Percentiles rank a stretch among this genome's conserved stretches.
Evolutionary conservation across 805 yeast species (phyloP).

Genomic region (Tetrapisispora namnaoensis): DNA sequence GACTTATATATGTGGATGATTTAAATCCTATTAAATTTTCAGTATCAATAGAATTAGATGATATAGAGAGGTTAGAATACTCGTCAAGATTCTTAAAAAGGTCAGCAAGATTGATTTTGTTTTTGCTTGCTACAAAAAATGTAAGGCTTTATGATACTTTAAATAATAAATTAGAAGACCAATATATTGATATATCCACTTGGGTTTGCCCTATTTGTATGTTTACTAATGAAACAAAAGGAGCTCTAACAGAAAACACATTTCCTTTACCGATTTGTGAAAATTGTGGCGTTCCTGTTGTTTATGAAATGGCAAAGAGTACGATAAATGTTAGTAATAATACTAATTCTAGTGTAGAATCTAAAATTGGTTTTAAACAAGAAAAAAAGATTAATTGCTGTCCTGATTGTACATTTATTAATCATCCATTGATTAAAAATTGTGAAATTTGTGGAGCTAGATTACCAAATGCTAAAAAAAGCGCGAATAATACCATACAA

Average conservation of each 20-base stretch:
- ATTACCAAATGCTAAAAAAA: slow-evolving; percentile 22
- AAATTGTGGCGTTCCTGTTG: slow-evolving; percentile 53
- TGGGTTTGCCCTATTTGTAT: slow-evolving; percentile 90
- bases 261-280: slow-evolving; percentile 38
- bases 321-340: slow-evolving; percentile 16
- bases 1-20: slow-evolving; percentile 67
- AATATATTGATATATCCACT: neutral
- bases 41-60: slow-evolving; percentile 37
- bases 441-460: slow-evolving; percentile 85
- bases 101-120: slow-evolving; percentile 63
- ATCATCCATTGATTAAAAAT: slow-evolving; percentile 63
- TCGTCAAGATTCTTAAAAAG: slow-evolving; percentile 56
- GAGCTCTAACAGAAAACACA: slow-evolving; percentile 7
- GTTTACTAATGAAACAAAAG: slow-evolving; percentile 26
- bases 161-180: neutral
- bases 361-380: neutral
- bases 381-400: slow-evolving; percentile 27
- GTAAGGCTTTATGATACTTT: neutral
- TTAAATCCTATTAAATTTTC: slow-evolving; percentile 33
- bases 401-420: slow-evolving; percentile 64
- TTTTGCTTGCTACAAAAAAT: slow-evolving; percentile 17
- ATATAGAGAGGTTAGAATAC: slow-evolving; percentile 33
- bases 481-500: slow-evolving; percentile 12
- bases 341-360: neutral
- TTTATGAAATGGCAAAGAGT: slow-evolving; percentile 28